Evolutionary conservation across 179 eudicot genomes (phyloP).

Genomic region (Spinacia oleracea): DNA sequence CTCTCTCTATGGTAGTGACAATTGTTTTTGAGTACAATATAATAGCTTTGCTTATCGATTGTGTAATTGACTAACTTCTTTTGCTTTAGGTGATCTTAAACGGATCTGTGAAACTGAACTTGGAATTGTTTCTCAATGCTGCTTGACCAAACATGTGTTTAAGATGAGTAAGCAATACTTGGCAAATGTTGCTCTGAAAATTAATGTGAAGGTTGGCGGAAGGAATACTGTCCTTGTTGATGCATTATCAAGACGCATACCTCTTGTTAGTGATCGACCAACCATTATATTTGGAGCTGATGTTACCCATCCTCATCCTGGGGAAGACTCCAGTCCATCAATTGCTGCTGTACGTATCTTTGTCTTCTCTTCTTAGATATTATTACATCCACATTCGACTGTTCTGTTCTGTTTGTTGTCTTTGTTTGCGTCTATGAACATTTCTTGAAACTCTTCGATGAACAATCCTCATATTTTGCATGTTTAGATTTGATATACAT

Average conservation of each 20-base stretch:
- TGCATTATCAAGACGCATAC: slow-evolving; percentile 80
- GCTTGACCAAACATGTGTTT: slow-evolving; percentile 75
- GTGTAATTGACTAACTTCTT: background rate
- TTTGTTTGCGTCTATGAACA: background rate
- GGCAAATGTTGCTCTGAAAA: slow-evolving; percentile 81
- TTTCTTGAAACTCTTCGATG: background rate
- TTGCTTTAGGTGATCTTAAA: slow-evolving; percentile 68
- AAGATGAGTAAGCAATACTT: slow-evolving; percentile 73
- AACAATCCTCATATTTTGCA: background rate
- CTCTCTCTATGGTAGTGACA: slow-evolving; percentile 71
- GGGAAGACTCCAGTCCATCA: slow-evolving; percentile 93
- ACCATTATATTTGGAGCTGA: slow-evolving; percentile 96
- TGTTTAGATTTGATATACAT: background rate
- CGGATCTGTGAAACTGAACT: slow-evolving; percentile 93
- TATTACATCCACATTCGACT: background rate
- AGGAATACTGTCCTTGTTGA: slow-evolving; percentile 84
- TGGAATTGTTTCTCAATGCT: slow-evolving; percentile 89
- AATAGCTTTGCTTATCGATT: background rate
- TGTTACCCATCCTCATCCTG: slow-evolving; percentile 96
- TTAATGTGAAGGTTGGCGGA: slow-evolving; percentile 94
- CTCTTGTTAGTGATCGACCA: slow-evolving; percentile 70
- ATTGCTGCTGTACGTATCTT: slow-evolving; percentile 72
- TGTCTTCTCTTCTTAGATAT: background rate
- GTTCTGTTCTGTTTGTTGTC: background rate
- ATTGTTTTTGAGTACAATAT: background rate